Conservation (phyloP, 2,329 filamentous ascomycete genomes). For the Akanthomyces muscarius region DNA sequence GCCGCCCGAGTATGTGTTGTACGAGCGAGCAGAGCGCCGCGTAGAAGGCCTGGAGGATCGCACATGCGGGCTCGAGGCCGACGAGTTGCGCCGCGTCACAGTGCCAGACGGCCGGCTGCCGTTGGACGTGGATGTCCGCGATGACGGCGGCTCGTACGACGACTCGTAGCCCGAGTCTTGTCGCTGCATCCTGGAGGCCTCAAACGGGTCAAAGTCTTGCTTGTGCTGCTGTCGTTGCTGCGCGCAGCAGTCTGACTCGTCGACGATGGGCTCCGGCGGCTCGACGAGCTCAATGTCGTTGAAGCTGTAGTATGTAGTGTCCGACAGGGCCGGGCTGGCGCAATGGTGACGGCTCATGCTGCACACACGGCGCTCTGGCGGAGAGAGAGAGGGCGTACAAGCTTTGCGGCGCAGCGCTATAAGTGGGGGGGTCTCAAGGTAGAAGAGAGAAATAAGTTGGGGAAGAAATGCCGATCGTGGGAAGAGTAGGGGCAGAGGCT, state of each 20-base stretch:
- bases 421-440: conserved; percentile 1
- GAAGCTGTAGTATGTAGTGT: conserved; percentile 53
- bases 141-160: conserved; percentile 38
- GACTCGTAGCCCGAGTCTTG: conserved; percentile 60
- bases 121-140: conserved; percentile 36
- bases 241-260: conserved; percentile 19
- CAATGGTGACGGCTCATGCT: conserved; percentile 28
- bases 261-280: conserved; percentile 30
- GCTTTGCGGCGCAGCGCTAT: neutral
- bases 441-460: neutral
- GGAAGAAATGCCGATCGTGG: neutral
- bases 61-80: conserved; percentile 27
- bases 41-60: conserved; percentile 38
- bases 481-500: neutral
- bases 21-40: conserved; percentile 39
- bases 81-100: conserved; percentile 18
- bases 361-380: neutral
- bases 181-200: conserved; percentile 43
- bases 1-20: conserved; percentile 25
- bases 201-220: conserved; percentile 16
- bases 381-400: neutral
- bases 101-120: conserved; percentile 22
- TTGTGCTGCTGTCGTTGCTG: conserved; percentile 14
- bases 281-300: conserved; percentile 47
- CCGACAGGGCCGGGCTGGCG: conserved; percentile 42